Evolutionary conservation across 306 rosid genomes (phyloP), one percentile per base, ranked within the genome.

Genomic region (Glycine latifolia): DNA sequence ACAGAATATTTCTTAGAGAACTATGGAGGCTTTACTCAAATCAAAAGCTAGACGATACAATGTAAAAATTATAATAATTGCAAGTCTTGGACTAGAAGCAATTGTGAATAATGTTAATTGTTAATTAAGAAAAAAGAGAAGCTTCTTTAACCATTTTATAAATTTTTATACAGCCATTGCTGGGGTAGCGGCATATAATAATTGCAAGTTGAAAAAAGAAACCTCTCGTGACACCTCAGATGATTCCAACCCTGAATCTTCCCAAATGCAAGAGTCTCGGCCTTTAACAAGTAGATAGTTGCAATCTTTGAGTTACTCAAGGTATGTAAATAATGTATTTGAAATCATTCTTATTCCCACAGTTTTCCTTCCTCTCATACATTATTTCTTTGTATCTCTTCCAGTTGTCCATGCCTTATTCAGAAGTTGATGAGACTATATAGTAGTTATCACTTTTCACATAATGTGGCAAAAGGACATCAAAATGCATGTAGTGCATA

Each of bases 171-270:
- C 96, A 93, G 99, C 99, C 80, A 95, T 95, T 85, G 93, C 91
- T 16, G 99, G 99, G 53, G 99, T 95, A 67, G 99, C 94, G 61
- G 97, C 99, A 81, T 95, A 95, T 83, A 95, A 95, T 73, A 95
- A 95, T 86, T 79, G 70, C 87, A 95, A 95, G 87, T 85, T 95
- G 65, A 95, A 85, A 83, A 91, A 87, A 75, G 99, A 95, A 89
- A 87, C 89, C 67, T 80, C 96, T 20, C 79, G 79, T 75, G 87
- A 75, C 65, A 77, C 84, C 44, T n/a, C 84, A 66, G 13, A 55
- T 63, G 89, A 77, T 70, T 50, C 88, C 7, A 88, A 83, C 82
- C 86, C 59, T 75, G 88, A 93, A 79, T 85, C 90, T 76, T 79
- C 75, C 81, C 71, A 71, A 47, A 67, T 61, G 84, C 87, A 75